A percentile compares a stretch with the other conserved stretches of the same genome.
These are phyloP conservation scores for Trebouxia sp. DNA, from an alignment of 139 green algal species.

Conservation along the genomic window DNA sequence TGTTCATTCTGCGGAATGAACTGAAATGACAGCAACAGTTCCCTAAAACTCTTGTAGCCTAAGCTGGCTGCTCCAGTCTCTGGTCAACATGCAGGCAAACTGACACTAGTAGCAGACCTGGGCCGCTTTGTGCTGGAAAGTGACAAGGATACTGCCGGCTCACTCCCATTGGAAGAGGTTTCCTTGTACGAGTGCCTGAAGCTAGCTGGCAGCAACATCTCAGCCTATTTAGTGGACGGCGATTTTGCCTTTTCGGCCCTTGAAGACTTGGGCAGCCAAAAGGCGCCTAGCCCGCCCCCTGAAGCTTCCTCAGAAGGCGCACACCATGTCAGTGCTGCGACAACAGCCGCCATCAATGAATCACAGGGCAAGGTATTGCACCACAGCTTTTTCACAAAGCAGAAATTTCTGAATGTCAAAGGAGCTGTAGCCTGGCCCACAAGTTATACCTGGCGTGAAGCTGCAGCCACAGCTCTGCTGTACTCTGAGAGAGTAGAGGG, in stretches of 20 bases:
- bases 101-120: constrained; percentile 76
- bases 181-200: constrained; percentile 80
- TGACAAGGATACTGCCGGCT: constrained; percentile 34
- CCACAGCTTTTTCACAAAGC: no score
- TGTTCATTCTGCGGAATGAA: no score
- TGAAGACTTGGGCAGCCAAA: not conserved
- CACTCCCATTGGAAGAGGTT: constrained; percentile 64
- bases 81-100: constrained; percentile 42
- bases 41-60: no score
- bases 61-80: no score
- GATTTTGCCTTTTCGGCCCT: constrained; percentile 41
- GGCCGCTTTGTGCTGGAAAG: constrained; percentile 68
- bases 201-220: constrained; percentile 57
- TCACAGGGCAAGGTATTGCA: constrained; percentile 13
- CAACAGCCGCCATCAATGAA: constrained; percentile 10
- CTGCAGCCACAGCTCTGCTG: no score
- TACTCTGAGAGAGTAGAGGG: no score
- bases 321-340: constrained; percentile 4
- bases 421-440: no score
- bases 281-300: not conserved
- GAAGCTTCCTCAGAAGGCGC: not conserved
- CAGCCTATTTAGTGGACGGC: constrained; percentile 69
- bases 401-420: no score
- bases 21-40: no score
- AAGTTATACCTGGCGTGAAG: no score